Evolutionary conservation across 768 basidiomycete genomes (phyloP), one percentile per base, ranked within the genome.

Genomic region (Cyclocybe aegerita): DNA sequence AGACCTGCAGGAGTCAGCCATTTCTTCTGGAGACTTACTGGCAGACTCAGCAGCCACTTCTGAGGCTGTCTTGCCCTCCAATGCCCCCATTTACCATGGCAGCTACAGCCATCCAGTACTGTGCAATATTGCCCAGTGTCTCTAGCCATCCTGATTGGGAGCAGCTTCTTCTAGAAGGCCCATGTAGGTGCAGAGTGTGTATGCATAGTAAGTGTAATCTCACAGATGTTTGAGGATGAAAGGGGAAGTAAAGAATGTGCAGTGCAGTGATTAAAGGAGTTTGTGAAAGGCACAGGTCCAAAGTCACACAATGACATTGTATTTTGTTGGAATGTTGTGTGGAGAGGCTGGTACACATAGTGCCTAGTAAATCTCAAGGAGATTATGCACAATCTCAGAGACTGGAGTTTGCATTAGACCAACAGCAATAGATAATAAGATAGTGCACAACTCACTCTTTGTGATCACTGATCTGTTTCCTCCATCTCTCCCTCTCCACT

Each of bases 21-120:
- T 49, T 1, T 37, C 53, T 53, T 62, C 31, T 37, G 50, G 43
- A 42, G 61, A 23, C 23, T 23, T 23, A 23, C 23, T 23, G 23
- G 23, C 23, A 23, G 23, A 51, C 39, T 61, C 66, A 9, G 70
- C 69, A 11, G 67, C 69, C 3, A 72, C 79, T 42, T 75, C 73
- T 87, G 36, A 90, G 75, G 0, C 76, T 72, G 4, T 66, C 64
- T 16, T 66, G 61, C 3, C 68, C 63, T 12, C 73, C 70, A 4
- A 76, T 62, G 32, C 71, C 75, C 23, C 78, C 76, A 17, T 80
- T 77, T 29, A 90, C 77, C 78, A 93, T 84, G 29, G 85, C 86
- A n/a, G 92, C 90, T n/a, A 98, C 90, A 1, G 88, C 87, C 90
- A 97, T 96, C 44, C 90, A 82, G 66, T 98, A 98, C 33, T 95